Evolutionary conservation across 352 stramenopile genomes (phyloP), one percentile per base, ranked within the genome.

Genomic region (Globisporangium sylvaticum): DNA sequence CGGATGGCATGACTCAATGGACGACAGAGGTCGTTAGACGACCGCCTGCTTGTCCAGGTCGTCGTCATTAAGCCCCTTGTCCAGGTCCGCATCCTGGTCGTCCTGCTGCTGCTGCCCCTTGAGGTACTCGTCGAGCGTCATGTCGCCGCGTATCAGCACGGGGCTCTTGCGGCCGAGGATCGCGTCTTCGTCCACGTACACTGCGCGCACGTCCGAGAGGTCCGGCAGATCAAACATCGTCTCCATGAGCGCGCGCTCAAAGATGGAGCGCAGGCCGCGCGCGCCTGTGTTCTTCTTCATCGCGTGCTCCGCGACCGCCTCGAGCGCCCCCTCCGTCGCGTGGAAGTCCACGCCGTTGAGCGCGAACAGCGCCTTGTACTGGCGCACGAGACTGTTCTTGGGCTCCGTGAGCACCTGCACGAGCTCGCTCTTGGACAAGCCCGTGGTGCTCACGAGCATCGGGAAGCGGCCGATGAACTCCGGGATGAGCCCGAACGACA

Each of bases 401-500:
- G 97, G 97, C 66, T 98, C 87, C 6, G 95, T 99, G 48, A 99
- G 85, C 72, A 99, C 97, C 69, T 98, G 94, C 29, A 98, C 83
- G 18, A 99, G 81, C 74, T 98, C 90, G 27, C 95, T 66, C 56
- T 96, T 89, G 27, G 93, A 90, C 0, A 99, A 76, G 8, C 92
- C 91, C 22, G 87, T 97, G 0, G 96, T 98, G 37, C 92, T 97
- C 12, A 99, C 94, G 66, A 99, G 95, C 58, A 98, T 88, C 6
- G 97, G 96, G 74, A 99, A 99, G 62, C 97, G 91, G 24, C 97
- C 97, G 27, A 99, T 95, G 70, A 99, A 99, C 81, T 99, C 97
- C 1, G 97, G 97, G 72, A 99, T 99, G 67, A 99, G 91, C 9
- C 97, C 97, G 78, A 97, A 99, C 61, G 90, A 84, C 34, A 99